These are phyloP conservation scores for Penicillium sp. DNA, from an alignment of 2,329 filamentous ascomycete genomes.

Conservation along the genomic window DNA sequence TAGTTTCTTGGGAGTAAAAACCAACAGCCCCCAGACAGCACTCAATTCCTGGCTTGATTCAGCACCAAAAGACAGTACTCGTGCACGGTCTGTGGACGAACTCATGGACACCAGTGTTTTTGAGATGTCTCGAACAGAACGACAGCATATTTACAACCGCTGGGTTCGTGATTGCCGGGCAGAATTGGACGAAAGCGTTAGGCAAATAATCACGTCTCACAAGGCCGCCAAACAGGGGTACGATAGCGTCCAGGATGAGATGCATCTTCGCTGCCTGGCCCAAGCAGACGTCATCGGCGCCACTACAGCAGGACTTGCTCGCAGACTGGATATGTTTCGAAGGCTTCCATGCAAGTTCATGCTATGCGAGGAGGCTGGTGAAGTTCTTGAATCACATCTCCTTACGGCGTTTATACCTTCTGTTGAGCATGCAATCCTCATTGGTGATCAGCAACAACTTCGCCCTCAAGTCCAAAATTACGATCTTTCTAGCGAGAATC, in stretches of 20 bases:
- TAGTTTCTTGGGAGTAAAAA: not conserved
- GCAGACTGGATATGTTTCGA: slow-evolving; percentile 47
- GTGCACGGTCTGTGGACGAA: not conserved
- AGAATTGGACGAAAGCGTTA: not conserved
- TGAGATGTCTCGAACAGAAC: slow-evolving; percentile 4
- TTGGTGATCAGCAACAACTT: slow-evolving; percentile 49
- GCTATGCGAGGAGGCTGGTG: slow-evolving; percentile 47
- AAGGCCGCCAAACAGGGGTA: not conserved
- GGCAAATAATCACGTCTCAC: not conserved
- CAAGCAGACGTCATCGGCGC: slow-evolving; percentile 54
- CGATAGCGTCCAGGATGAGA: slow-evolving; percentile 24
- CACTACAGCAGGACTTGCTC: slow-evolving; percentile 55
- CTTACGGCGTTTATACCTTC: slow-evolving; percentile 43
- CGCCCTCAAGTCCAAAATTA: slow-evolving; percentile 44
- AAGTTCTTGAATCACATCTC: slow-evolving; percentile 45
- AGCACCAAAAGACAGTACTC: not conserved
- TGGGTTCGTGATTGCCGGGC: not conserved
- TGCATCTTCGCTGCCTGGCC: slow-evolving; percentile 30
- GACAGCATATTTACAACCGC: not conserved
- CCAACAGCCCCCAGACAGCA: not conserved
- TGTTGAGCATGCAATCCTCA: slow-evolving; percentile 45
- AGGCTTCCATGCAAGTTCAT: slow-evolving; percentile 44
- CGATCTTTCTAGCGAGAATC: slow-evolving; percentile 36
- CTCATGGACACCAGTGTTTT: not conserved
- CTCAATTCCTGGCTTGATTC: slow-evolving; percentile 4